phyloP scores from a whole-genome alignment of 768 basidiomycete genomes.

The Tubosaeta sp. region DNA sequence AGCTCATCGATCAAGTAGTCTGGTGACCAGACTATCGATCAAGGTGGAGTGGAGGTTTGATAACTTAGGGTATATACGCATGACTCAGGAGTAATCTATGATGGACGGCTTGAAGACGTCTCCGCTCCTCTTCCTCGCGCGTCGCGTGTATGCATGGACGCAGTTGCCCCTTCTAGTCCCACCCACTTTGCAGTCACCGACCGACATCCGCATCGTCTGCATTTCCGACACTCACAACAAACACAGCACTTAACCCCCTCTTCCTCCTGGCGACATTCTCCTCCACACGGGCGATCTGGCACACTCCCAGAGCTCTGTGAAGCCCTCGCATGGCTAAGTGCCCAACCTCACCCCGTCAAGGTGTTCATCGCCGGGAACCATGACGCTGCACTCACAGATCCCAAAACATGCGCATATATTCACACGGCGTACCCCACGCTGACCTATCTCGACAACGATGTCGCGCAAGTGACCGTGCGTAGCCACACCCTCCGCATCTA shows the following conservation, averaged over 20 bases:
- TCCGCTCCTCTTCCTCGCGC: slow-evolving; percentile 11
- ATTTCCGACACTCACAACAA: slow-evolving; percentile 39
- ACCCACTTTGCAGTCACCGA: background rate
- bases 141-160: slow-evolving; percentile 13
- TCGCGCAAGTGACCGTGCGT: slow-evolving; percentile 25
- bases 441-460: slow-evolving; percentile 37
- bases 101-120: slow-evolving; percentile 9
- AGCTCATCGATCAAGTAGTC: no score
- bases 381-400: slow-evolving; percentile 28
- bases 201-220: slow-evolving; percentile 34
- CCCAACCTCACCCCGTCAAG: slow-evolving; percentile 37
- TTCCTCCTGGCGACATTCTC: slow-evolving; percentile 39
- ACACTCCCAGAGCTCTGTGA: slow-evolving; percentile 28
- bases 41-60: no score
- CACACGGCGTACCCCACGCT: slow-evolving; percentile 24
- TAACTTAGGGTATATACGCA: no score
- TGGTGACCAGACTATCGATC: no score
- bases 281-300: slow-evolving; percentile 42
- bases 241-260: slow-evolving; percentile 20
- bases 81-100: background rate
- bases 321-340: slow-evolving; percentile 29
- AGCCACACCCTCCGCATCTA: slow-evolving; percentile 32
- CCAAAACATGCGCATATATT: slow-evolving; percentile 12
- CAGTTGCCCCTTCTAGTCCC: background rate
- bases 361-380: slow-evolving; percentile 44